Evolutionary conservation across 23 red algal species (phyloP).

Genomic region (Cyanidiococcus yangmingshanensis): DNA sequence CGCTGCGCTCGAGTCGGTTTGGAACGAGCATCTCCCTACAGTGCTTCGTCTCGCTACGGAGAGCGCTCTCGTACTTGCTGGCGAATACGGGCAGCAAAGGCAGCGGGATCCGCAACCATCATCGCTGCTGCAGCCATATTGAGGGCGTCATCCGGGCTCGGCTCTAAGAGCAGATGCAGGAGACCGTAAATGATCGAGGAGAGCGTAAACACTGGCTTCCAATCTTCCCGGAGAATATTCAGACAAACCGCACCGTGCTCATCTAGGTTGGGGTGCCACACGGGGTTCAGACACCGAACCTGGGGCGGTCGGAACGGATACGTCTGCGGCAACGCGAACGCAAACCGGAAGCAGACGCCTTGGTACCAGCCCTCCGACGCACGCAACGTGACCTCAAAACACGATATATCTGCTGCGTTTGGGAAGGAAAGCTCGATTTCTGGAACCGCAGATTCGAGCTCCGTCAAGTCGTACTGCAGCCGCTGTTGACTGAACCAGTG

Average conservation of each 20-base stretch:
- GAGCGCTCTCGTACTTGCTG: not conserved
- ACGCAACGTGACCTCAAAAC: slow-evolving; percentile 41
- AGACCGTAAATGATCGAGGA: slow-evolving; percentile 77
- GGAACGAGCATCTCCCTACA: not conserved
- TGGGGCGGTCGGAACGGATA: slow-evolving; percentile 81
- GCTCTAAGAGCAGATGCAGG: slow-evolving; percentile 75
- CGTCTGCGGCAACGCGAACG: slow-evolving; percentile 47
- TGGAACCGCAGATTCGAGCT: slow-evolving; percentile 48
- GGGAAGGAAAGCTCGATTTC: slow-evolving; percentile 66
- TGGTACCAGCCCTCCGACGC: slow-evolving; percentile 70
- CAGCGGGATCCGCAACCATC: slow-evolving; percentile 36
- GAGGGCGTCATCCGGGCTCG: slow-evolving; percentile 78
- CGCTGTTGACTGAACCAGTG: slow-evolving; percentile 6
- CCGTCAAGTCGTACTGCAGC: slow-evolving; percentile 42
- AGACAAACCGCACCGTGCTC: slow-evolving; percentile 84
- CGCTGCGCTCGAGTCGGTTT: not conserved
- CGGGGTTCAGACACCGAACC: slow-evolving; percentile 53
- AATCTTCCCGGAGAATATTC: slow-evolving; percentile 86
- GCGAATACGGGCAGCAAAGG: slow-evolving; percentile 27
- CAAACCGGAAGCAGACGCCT: slow-evolving; percentile 56
- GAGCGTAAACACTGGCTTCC: slow-evolving; percentile 79
- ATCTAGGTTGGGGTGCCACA: slow-evolving; percentile 96
- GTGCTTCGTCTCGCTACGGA: not conserved
- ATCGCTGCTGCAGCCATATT: slow-evolving; percentile 72
- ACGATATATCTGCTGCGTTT: slow-evolving; percentile 59